Conservation (phyloP, 768 basidiomycete species). For the Boletus rubropictus region DNA sequence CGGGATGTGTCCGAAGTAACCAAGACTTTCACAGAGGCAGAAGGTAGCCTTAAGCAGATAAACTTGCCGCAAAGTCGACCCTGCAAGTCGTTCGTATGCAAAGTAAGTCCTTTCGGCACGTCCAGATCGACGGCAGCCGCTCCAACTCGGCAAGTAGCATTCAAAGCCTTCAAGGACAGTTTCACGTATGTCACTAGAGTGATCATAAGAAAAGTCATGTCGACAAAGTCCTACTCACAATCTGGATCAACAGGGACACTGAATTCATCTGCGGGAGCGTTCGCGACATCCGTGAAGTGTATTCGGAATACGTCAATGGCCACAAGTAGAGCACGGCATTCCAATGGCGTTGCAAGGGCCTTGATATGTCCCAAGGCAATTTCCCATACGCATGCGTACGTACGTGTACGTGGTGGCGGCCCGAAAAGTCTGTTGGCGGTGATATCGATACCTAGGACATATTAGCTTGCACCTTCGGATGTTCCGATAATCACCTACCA, state of each 20-base stretch:
- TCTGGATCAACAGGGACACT: slow-evolving; percentile 66
- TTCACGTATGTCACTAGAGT: slow-evolving; percentile 79
- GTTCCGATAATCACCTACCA: slow-evolving; percentile 28
- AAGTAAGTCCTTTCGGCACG: slow-evolving; percentile 52
- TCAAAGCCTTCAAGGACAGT: slow-evolving; percentile 48
- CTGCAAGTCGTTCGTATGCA: slow-evolving; percentile 74
- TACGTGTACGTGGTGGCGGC: slow-evolving; percentile 72
- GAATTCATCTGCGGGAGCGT: slow-evolving; percentile 74
- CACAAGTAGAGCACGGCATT: slow-evolving; percentile 46
- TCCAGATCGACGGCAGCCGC: slow-evolving; percentile 49
- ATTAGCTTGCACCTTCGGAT: not conserved
- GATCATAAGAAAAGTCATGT: slow-evolving; percentile 5
- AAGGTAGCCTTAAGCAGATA: slow-evolving; percentile 53
- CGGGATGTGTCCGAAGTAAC: slow-evolving; percentile 35
- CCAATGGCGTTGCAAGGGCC: slow-evolving; percentile 47
- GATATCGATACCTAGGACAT: slow-evolving; percentile 59
- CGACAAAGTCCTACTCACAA: slow-evolving; percentile 40
- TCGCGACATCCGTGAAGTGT: slow-evolving; percentile 70
- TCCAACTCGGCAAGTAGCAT: slow-evolving; percentile 51
- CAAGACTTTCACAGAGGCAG: slow-evolving; percentile 45
- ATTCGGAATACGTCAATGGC: slow-evolving; percentile 54
- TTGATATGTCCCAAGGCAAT: slow-evolving; percentile 64
- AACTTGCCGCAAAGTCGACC: slow-evolving; percentile 62
- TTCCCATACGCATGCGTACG: slow-evolving; percentile 95
- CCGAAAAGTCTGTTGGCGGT: slow-evolving; percentile 86